Evolutionary conservation across 2,329 filamentous ascomycete genomes (phyloP), one percentile per base, ranked within the genome.

Genomic region (Alternaria arborescens): DNA sequence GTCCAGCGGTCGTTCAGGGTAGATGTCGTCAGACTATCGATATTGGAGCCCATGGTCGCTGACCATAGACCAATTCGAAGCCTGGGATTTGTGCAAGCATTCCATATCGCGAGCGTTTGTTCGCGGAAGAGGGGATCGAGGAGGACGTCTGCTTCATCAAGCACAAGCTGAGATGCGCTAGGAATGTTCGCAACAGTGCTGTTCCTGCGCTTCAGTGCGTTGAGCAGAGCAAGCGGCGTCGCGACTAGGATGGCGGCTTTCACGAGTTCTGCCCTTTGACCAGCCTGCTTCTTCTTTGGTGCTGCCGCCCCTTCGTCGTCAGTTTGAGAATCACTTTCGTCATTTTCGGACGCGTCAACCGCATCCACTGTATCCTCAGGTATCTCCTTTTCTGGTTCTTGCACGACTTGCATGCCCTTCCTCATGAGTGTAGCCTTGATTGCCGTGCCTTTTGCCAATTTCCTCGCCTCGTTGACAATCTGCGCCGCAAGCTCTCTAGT

Each of bases 111-210:
- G 38, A 96, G 83, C 0, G 93, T 97, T 77, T 97, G 93, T 22
- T 95, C 91, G 58, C 91, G 87, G 82, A 99, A 99, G 5, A 97
- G 84, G 16, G 91, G 89, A 71, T 98, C 94, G 11, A 99, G 86
- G 6, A 99, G 89, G 14, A 98, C 93, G 77, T 99, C 95, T 1
- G 93, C 95, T 82, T 99, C 95, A 73, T 99, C 95, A 3, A 99
- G 83, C 36, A 98, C 86, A 18, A 99, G 82, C 52, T 88, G 88
- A 44, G 85, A 85, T 5, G 97, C 89, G 1, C 87, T 85, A 0
- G 91, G 87, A 5, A 97, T 79, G 5, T 84, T 80, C 32, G 79
- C 77, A 51, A 81, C 68, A 4, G 76, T 82, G 79, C 72, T 83
- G 54, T 63, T 79, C 22, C 80, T 82, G 10, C 84, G 82, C 7